Percentiles rank a stretch among this genome's conserved stretches.
Evolutionary conservation across 176 grass and related monocot species (phyloP).

Genomic region (Zea luxurians): DNA sequence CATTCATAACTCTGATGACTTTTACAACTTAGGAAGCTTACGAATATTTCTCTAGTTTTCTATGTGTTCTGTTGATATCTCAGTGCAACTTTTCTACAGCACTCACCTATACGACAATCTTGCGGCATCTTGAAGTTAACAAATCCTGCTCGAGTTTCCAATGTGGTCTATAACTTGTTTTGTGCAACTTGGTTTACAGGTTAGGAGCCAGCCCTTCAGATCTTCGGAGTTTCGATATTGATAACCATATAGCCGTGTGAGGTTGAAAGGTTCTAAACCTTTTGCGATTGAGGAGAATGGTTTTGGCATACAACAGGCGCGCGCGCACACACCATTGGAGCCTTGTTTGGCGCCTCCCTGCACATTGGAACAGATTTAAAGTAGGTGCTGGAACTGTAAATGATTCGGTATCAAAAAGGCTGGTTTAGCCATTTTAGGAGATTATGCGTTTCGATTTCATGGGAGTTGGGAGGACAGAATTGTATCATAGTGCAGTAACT

Average conservation of each 20-base stretch:
- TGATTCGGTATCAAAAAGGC: slow-evolving; percentile 19
- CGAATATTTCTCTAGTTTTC: not conserved
- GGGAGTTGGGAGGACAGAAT: not conserved
- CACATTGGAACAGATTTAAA: slow-evolving; percentile 23
- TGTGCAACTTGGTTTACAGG: slow-evolving; percentile 47
- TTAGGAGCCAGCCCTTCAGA: slow-evolving; percentile 79
- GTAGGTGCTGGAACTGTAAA: slow-evolving; percentile 35
- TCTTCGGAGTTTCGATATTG: slow-evolving; percentile 76
- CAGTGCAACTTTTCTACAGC: not conserved
- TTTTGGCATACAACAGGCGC: not conserved
- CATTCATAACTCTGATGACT: not conserved
- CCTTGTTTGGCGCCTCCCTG: not conserved
- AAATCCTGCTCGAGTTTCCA: not conserved
- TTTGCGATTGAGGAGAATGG: not conserved
- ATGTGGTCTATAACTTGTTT: not conserved
- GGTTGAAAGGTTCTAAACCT: not conserved
- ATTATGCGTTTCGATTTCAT: not conserved
- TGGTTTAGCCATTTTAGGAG: not conserved
- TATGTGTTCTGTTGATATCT: not conserved
- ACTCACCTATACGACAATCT: not conserved
- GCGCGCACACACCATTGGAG: not conserved
- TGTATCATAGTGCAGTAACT: not conserved
- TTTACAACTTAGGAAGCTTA: not conserved
- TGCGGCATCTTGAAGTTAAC: not conserved
- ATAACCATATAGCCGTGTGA: slow-evolving; percentile 69